phyloP scores from a whole-genome alignment of 2,329 filamentous ascomycete species.

The Phaeomoniella chlamydospora region DNA sequence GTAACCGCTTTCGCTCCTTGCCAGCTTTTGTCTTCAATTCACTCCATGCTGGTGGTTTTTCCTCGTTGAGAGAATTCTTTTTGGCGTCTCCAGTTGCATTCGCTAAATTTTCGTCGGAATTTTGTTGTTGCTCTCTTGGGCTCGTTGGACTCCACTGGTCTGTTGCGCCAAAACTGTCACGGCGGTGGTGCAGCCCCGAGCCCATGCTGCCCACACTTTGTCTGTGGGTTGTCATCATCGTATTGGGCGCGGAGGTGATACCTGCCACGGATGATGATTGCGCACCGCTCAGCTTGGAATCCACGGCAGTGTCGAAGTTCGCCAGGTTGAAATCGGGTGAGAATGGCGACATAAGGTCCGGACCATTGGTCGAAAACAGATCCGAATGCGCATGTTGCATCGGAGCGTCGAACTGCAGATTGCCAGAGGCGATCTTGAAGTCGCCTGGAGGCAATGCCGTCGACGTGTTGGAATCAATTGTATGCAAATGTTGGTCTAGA shows the following conservation, averaged over 20 bases:
- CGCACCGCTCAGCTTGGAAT: not conserved
- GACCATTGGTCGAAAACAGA: not conserved
- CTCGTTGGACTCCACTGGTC: constrained; percentile 8
- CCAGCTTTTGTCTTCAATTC: constrained; percentile 84
- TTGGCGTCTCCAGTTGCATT: not conserved
- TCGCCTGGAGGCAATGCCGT: not conserved
- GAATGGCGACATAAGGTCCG: not conserved
- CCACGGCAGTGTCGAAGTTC: not conserved
- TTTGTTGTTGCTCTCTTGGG: constrained; percentile 5
- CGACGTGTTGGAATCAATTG: not conserved
- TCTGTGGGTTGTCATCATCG: constrained; percentile 8
- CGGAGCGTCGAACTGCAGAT: constrained; percentile 1
- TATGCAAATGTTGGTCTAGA: not conserved
- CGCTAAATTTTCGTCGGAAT: constrained; percentile 2
- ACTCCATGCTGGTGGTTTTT: constrained; percentile 55
- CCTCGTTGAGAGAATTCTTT: constrained; percentile 11
- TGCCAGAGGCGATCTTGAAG: not conserved
- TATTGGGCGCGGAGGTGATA: not conserved
- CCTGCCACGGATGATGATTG: not conserved
- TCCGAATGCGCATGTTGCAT: not conserved
- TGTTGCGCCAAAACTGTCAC: constrained; percentile 7
- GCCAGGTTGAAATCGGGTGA: constrained; percentile 1
- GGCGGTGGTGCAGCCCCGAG: constrained; percentile 8
- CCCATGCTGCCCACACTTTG: constrained; percentile 10
- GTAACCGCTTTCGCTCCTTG: constrained; percentile 86